Base-by-base conservation (phyloP, 2,329 filamentous ascomycete genomes). In the Pseudopyricularia cyperi region DNA sequence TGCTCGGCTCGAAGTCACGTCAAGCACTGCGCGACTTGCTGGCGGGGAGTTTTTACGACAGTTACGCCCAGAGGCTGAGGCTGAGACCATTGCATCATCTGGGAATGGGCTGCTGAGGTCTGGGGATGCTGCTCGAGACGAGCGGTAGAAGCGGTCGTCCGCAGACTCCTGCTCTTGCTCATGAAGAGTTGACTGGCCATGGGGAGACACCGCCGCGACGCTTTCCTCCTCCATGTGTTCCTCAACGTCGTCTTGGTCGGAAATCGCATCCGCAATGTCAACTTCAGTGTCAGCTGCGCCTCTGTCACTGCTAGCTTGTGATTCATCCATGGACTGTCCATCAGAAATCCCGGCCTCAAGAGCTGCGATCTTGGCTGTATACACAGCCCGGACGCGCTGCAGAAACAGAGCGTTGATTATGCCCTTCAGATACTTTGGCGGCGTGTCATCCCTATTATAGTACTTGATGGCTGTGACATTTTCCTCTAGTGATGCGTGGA, bases 381-480 rank as follows among this genome's bases (percentile, higher is more conserved):
- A 61, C 5, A 49, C 51, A 4, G 30, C 50, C 3, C 58, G 35
- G 7, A 58, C 53, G 22, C 35, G 28, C 1, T 34, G 48, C 15
- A 61, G 32, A 4, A 58, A 57, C 7, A 51, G 30, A 4, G 35
- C 46, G 7, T 54, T 55, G 22, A 61, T 49, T 61, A 73, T 48
- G 2, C 54, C 42, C 17, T 58, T 55, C 8, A 51, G 44, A 54
- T 61, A 67, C 2, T 58, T 22, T 1, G 58, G 59, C 1, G 46
- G 34, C 1, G 59, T 49, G 5, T 60, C 56, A 15, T 60, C 51
- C 8, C 56, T 54, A 50, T 65, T 62, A 55, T 70, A 72, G 67
- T 71, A 78, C 26, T 72, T 60, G 3, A 72, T 59, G 2, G 68
- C 68, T 3, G 66, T 61, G 28, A 30, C 9, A 5, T 30, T 4